phyloP scores from a whole-genome alignment of 2,329 filamentous ascomycete species.

The Microsporum audouinii region DNA sequence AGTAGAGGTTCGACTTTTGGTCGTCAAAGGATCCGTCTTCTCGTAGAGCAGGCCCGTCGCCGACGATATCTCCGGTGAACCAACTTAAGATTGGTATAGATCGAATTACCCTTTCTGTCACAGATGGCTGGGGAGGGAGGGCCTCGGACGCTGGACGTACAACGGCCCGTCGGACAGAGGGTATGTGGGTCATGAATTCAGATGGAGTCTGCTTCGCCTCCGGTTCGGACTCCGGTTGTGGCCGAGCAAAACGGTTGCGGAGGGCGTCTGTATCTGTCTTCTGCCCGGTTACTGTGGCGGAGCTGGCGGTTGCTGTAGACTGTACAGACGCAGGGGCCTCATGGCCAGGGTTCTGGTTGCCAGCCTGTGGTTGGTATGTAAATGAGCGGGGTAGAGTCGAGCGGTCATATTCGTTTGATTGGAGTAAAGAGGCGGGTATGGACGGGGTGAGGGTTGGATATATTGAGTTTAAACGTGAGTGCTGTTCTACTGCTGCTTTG shows the following conservation, averaged over 20 bases:
- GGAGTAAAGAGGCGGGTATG: conserved; percentile 27
- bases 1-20: conserved; percentile 50
- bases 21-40: conserved; percentile 54
- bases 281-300: conserved; percentile 25
- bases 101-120: conserved; percentile 51
- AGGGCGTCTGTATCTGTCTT: conserved; percentile 15
- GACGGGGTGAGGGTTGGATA: conserved; percentile 26
- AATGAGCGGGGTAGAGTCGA: conserved; percentile 29
- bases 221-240: conserved; percentile 17
- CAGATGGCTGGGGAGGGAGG: conserved; percentile 56
- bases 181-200: conserved; percentile 48
- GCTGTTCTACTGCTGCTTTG: conserved; percentile 30
- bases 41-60: conserved; percentile 34
- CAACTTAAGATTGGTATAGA: conserved; percentile 59
- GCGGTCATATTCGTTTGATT: conserved; percentile 24
- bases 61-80: conserved; percentile 49
- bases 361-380: conserved; percentile 7
- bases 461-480: conserved; percentile 18
- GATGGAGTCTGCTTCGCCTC: conserved; percentile 26
- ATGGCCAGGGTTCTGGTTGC: conserved; percentile 12
- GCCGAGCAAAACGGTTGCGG: conserved; percentile 22
- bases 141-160: conserved; percentile 60
- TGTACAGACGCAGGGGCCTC: conserved; percentile 26
- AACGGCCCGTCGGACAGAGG: conserved; percentile 52
- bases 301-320: conserved; percentile 34